Evolutionary conservation across 768 basidiomycete species (phyloP), one percentile per base, ranked within the genome.

Genomic region (Auricularia cornea): DNA sequence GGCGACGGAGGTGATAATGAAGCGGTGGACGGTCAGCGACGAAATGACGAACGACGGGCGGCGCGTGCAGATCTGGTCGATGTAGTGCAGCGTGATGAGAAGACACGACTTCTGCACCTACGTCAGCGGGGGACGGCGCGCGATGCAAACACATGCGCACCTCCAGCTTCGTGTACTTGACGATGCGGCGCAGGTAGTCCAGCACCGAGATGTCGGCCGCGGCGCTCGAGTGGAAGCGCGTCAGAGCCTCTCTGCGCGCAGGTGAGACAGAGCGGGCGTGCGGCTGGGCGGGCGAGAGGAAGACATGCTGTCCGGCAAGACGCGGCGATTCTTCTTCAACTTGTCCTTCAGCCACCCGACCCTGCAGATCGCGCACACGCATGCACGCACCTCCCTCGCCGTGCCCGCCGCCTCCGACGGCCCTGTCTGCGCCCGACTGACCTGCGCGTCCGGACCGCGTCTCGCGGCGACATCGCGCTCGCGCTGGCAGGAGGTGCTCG

Each of bases 11-110:
- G 96, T 84, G 77, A 98, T 98, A 72, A 98, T 82, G 78, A 99
- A 98, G 64, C 97, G 93, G 77, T 99, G 96, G 71, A 94, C 94
- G 28, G 96, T 98, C 70, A 98, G 85, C 38, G 94, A 96, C 40
- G 93, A 92, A 67, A 99, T 84, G 59, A 90, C 96, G 81, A 98
- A 99, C 33, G 85, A 80, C 26, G 93, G 90, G 70, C 86, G 83
- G 68, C 92, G 86, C 56, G 87, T 83, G 76, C 93, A 96, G 71
- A 97, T 93, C 78, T 91, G 89, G 77, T 95, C 94, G 77, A 96
- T 92, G 75, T 94, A 94, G 78, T 90, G 87, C 66, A 94, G 81
- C 38, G 85, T 87, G 74, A 93, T 86, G 67, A 94, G 77, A 60
- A 95, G 83, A 68, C 87, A 91, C 41, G 87, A 82, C 75, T 86